These are phyloP conservation scores for Botryotinia convoluta DNA, from an alignment of 2,329 filamentous ascomycete species.

Conservation along the genomic window DNA sequence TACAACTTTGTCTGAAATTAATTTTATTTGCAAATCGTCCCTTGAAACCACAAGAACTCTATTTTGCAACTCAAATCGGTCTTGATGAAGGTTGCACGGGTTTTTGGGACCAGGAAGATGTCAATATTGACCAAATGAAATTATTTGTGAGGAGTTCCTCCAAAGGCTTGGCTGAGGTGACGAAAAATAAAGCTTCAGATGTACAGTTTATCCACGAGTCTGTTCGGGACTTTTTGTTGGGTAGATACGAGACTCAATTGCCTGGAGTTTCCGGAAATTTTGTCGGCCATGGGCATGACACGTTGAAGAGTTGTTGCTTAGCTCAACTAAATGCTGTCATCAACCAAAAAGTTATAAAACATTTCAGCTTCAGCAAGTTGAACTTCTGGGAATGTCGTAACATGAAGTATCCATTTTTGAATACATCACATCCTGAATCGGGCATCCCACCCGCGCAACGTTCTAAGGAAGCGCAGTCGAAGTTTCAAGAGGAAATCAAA, in stretches of 20 bases:
- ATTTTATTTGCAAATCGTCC: conserved; percentile 47
- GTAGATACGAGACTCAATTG: conserved; percentile 34
- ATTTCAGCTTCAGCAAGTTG: conserved; percentile 20
- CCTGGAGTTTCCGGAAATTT: conserved; percentile 26
- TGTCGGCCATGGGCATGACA: conserved; percentile 30
- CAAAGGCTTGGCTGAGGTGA: conserved; percentile 44
- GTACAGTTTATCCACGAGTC: conserved; percentile 45
- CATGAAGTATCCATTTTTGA: background rate
- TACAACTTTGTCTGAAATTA: conserved; percentile 51
- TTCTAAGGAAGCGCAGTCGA: background rate
- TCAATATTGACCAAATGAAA: conserved; percentile 37
- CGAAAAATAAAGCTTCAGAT: conserved; percentile 32
- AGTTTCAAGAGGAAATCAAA: conserved; percentile 28
- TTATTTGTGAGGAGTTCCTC: conserved; percentile 42
- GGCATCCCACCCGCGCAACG: background rate
- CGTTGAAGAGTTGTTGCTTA: conserved; percentile 31
- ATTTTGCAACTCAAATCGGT: conserved; percentile 28
- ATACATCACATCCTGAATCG: background rate
- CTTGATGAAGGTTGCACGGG: conserved; percentile 22
- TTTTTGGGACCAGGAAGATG: conserved; percentile 31
- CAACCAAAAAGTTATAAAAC: conserved; percentile 21
- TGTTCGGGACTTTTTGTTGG: conserved; percentile 43
- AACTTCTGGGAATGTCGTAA: conserved; percentile 18
- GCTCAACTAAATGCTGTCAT: conserved; percentile 27
- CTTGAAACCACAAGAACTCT: conserved; percentile 30